These are phyloP conservation scores for Pichia sp. DNA, from an alignment of 1,139 yeast species.

Conservation along the genomic window DNA sequence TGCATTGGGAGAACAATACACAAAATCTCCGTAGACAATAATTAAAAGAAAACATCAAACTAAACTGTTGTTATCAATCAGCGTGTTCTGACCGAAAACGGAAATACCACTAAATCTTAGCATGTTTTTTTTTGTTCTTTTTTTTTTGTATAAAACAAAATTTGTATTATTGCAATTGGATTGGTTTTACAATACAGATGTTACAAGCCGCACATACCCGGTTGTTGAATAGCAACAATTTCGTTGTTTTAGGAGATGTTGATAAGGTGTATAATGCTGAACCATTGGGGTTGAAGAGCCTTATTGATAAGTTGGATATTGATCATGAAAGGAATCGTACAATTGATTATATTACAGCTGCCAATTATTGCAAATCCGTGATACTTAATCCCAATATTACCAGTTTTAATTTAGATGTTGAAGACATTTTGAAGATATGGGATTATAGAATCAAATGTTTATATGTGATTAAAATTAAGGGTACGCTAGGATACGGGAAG, in stretches of 20 bases:
- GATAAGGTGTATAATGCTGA: slow-evolving; percentile 5
- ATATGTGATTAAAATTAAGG: slow-evolving; percentile 20
- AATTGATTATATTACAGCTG: slow-evolving; percentile 17
- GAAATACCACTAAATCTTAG: not conserved
- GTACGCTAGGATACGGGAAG: not conserved
- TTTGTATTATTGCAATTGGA: too few species aligned
- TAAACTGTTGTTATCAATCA: too few species aligned
- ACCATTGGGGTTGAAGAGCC: slow-evolving; percentile 4
- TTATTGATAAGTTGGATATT: not conserved
- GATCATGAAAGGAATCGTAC: not conserved
- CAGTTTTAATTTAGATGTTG: slow-evolving; percentile 16
- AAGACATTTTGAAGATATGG: slow-evolving; percentile 29
- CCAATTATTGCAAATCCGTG: slow-evolving; percentile 24
- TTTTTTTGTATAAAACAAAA: too few species aligned
- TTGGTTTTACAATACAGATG: slow-evolving; percentile 12
- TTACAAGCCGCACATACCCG: slow-evolving; percentile 22
- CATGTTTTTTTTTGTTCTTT: not conserved
- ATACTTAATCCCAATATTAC: slow-evolving; percentile 20
- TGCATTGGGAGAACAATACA: too few species aligned
- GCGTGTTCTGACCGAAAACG: slow-evolving; percentile 13
- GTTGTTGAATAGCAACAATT: slow-evolving; percentile 18
- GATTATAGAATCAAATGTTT: slow-evolving; percentile 29
- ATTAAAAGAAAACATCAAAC: too few species aligned
- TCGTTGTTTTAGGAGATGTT: slow-evolving; percentile 4
- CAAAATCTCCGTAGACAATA: too few species aligned